A percentile compares a stretch with the other conserved stretches of the same genome.
Evolutionary conservation across 805 yeast species (phyloP).

Genomic region (Ogataea glucozyma): DNA sequence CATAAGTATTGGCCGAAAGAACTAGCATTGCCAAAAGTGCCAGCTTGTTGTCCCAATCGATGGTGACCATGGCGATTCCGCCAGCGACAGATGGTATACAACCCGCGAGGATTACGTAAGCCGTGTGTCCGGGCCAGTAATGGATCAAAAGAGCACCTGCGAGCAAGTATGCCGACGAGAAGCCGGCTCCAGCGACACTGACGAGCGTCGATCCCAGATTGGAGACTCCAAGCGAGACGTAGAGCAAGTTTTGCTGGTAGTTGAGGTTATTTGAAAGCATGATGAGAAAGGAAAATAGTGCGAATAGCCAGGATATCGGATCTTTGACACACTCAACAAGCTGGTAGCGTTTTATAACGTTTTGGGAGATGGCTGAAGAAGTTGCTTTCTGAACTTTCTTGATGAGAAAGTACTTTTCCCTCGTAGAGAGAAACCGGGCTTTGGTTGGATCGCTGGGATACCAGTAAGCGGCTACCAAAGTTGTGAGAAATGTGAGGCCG

Average conservation of each 20-base stretch:
- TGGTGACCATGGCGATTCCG: conserved; percentile 45
- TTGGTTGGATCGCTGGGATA: conserved; percentile 61
- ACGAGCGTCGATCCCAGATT: conserved; percentile 50
- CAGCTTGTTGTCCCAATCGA: conserved; percentile 45
- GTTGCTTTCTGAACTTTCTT: conserved; percentile 42
- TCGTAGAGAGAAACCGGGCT: conserved; percentile 46
- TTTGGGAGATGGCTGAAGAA: conserved; percentile 45
- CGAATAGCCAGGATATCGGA: conserved; percentile 48
- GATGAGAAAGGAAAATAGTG: conserved; percentile 42
- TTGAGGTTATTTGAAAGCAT: conserved; percentile 54
- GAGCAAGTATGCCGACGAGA: conserved; percentile 35
- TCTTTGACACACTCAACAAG: conserved; percentile 52
- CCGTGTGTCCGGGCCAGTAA: conserved; percentile 39
- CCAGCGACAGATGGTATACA: conserved; percentile 41
- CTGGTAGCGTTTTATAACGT: conserved; percentile 47
- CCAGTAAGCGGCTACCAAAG: conserved; percentile 36
- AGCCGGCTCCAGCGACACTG: conserved; percentile 55
- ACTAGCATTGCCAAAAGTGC: conserved; percentile 50
- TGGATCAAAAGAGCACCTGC: conserved; percentile 41
- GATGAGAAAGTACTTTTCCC: conserved; percentile 55
- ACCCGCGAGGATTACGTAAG: conserved; percentile 22
- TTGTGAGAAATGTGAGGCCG: conserved; percentile 47
- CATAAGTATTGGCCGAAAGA: conserved; percentile 45
- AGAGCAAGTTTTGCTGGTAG: conserved; percentile 53
- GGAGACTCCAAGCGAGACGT: conserved; percentile 42